Conservation (phyloP, 106 monocot species). For the Dendrobium nobile region DNA sequence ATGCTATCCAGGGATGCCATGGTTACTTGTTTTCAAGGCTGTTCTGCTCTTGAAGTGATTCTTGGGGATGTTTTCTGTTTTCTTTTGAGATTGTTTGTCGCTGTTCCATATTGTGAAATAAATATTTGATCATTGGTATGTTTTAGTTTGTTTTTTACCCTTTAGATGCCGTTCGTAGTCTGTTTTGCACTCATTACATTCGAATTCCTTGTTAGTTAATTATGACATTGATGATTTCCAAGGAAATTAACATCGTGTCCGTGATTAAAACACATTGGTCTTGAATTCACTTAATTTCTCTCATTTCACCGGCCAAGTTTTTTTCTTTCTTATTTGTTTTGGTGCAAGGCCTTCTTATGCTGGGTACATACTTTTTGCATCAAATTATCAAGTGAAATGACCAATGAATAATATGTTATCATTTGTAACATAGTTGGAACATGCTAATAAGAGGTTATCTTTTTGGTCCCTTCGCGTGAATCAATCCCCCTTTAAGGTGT, state of each 20-base stretch:
- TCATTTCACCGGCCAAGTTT: background rate
- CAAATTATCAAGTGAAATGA: background rate
- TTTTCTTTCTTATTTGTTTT: background rate
- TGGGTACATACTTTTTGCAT: background rate
- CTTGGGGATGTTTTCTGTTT: background rate
- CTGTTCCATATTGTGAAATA: background rate
- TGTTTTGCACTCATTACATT: background rate
- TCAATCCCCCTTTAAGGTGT: background rate
- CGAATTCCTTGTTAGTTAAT: background rate
- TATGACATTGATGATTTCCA: background rate
- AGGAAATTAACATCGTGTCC: background rate
- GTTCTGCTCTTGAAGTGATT: constrained; percentile 61
- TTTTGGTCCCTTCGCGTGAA: background rate
- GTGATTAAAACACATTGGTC: background rate
- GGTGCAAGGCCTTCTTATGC: background rate
- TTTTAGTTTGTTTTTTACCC: background rate
- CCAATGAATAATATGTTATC: background rate
- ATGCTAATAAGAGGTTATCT: background rate
- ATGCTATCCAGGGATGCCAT: constrained; percentile 82
- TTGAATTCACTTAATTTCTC: background rate
- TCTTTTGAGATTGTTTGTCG: background rate
- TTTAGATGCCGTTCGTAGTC: background rate
- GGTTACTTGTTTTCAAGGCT: constrained; percentile 71
- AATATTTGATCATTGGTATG: background rate
- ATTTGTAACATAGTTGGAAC: background rate